Conservation (phyloP, 306 rosid species). For the Sphenostylis stenocarpa region DNA sequence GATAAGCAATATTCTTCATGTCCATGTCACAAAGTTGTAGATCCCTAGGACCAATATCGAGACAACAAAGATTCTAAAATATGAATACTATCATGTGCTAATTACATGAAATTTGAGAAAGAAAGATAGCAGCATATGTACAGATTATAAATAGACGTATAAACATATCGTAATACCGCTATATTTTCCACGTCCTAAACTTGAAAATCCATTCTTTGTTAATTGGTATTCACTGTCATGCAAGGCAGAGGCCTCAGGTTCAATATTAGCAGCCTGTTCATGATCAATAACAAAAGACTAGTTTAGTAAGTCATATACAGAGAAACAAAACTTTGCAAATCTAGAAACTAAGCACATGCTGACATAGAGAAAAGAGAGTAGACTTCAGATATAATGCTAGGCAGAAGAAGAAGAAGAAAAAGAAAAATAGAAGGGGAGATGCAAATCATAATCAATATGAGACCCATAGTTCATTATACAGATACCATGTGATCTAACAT, state of each 20-base stretch:
- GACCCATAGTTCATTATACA: not conserved
- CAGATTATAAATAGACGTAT: not conserved
- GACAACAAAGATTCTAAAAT: conserved; percentile 1
- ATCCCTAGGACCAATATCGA: conserved; percentile 25
- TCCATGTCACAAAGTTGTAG: conserved; percentile 31
- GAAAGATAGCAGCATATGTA: conserved; percentile 5
- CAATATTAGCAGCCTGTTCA: conserved; percentile 86
- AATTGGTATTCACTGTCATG: conserved; percentile 77
- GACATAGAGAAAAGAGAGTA: not conserved
- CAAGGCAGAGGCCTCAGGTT: conserved; percentile 76
- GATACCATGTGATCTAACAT: conserved; percentile 28
- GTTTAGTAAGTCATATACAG: conserved; percentile 26
- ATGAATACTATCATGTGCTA: not conserved
- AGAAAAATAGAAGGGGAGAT: not conserved
- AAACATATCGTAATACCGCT: conserved; percentile 60
- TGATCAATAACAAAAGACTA: conserved; percentile 28
- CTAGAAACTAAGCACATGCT: not conserved
- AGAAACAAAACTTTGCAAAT: conserved; percentile 1
- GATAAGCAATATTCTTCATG: conserved; percentile 27
- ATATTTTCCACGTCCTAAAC: conserved; percentile 77
- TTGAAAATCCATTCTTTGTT: conserved; percentile 77
- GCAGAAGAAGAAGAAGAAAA: not conserved
- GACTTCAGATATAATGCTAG: not conserved
- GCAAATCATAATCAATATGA: not conserved
- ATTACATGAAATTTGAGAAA: conserved; percentile 19